Conservation (phyloP, 163 green algal genomes). For the Volvox carteri region DNA sequence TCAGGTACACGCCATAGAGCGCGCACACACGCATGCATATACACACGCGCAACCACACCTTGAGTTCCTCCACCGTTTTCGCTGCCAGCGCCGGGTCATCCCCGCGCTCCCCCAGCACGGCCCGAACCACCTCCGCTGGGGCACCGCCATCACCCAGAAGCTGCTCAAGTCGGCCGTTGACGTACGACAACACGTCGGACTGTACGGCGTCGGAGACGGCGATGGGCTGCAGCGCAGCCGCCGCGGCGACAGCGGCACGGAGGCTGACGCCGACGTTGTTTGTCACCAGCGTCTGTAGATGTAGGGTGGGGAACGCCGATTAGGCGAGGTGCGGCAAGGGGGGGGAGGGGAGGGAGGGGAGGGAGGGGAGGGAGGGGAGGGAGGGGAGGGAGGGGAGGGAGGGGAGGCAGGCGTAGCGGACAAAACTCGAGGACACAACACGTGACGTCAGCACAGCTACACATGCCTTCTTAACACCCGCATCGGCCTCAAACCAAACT, state of each 20-base stretch:
- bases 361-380: too few species aligned
- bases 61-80: constrained; percentile 81
- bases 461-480: too few species aligned
- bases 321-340: constrained; percentile 15
- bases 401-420: too few species aligned
- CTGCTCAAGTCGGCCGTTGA: constrained; percentile 92
- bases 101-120: constrained; percentile 88
- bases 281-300: constrained; percentile 80
- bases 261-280: constrained; percentile 75
- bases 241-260: constrained; percentile 59
- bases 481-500: too few species aligned
- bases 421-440: too few species aligned
- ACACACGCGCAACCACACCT: too few species aligned
- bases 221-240: constrained; percentile 78
- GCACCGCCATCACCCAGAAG: constrained; percentile 86
- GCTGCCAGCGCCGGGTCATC: constrained; percentile 83
- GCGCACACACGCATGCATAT: too few species aligned
- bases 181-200: constrained; percentile 81
- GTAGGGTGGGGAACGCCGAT: too few species aligned
- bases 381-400: too few species aligned
- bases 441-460: too few species aligned
- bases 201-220: constrained; percentile 60
- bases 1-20: too few species aligned
- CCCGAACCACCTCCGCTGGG: constrained; percentile 79
- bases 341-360: not conserved